Evolutionary conservation across 495 filamentous ascomycete genomes (phyloP), one percentile per base, ranked within the genome.

Genomic region (Penicillium daleae): DNA sequence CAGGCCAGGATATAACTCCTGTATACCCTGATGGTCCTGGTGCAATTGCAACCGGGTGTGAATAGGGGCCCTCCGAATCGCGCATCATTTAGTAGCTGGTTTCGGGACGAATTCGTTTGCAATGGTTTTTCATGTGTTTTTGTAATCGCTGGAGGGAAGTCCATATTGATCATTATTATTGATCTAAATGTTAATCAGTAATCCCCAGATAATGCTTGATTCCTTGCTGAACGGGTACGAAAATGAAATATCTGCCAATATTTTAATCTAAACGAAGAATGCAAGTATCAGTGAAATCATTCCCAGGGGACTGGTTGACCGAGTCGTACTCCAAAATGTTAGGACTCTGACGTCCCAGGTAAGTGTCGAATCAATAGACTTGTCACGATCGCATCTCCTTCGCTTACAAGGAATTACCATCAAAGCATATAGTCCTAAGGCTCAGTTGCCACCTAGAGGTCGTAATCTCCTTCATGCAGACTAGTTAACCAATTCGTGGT

Each of bases 11-110:
- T 39, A 56, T 64, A 39, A 65, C 46, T 24, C 64, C 67, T 26
- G 42, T 67, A 7, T 72, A 72, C 50, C 60, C 64, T 0, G 63
- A 68, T 39, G 51, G 52, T 10, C 61, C 65, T 15, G 63, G 65
- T 27, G 62, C 50, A 19, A 17, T 32, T 48, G 65, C 70, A 10
- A 72, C 64, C 46, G 67, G 65, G 8, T 72, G 70, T 51, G 56
- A 59, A 19, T 67, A 52, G 27, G 26, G 13, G 52, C 3, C 12
- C 8, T 24, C 9, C 8, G 40, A 22, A 26, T 13, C 22, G 22
- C 17, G 26, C n/a, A 19, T 44, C 0, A 15, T 3, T 4, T 15
- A n/a, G 13, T 4, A n/a, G 26, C 8, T 17, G 13, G 3, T 15
- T 50, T 1, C 13, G 8, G 4, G 22, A 5, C 15, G 10, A 24